A percentile compares a stretch with the other conserved stretches of the same genome.
Evolutionary conservation across 1,284 basidiomycete genomes (phyloP).

Genomic region (Pseudomicrostroma phylloplanum): DNA sequence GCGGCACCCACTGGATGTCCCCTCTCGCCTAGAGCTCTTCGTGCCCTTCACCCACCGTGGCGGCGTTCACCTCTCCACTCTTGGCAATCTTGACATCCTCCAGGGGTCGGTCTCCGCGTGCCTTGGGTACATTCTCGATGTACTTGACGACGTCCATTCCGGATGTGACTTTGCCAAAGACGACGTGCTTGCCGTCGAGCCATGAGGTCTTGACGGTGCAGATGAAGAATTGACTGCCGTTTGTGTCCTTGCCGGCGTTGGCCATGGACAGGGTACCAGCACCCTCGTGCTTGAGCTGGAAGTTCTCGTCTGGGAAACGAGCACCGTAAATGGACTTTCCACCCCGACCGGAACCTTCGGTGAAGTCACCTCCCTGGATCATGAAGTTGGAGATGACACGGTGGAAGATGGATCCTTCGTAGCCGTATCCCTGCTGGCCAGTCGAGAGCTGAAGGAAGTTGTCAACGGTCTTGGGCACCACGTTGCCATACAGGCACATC

Average conservation of each 20-base stretch:
- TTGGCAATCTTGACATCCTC: slow-evolving; percentile 35
- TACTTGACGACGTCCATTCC: slow-evolving; percentile 29
- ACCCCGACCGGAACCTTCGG: slow-evolving; percentile 44
- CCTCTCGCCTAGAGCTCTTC: slow-evolving; percentile 1
- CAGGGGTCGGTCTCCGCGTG: slow-evolving; percentile 34
- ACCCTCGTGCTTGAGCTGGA: slow-evolving; percentile 22
- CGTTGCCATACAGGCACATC: slow-evolving; percentile 42
- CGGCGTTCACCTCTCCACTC: slow-evolving; percentile 24
- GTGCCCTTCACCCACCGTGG: slow-evolving; percentile 5
- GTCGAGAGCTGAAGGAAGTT: slow-evolving; percentile 20
- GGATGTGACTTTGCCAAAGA: slow-evolving; percentile 23
- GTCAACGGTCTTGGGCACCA: slow-evolving; percentile 40
- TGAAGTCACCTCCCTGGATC: slow-evolving; percentile 46
- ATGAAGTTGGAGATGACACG: slow-evolving; percentile 62
- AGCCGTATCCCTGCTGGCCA: slow-evolving; percentile 23
- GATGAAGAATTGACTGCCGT: slow-evolving; percentile 33
- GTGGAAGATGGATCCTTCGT: slow-evolving; percentile 24
- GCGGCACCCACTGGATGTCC: not conserved
- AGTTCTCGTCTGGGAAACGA: slow-evolving; percentile 25
- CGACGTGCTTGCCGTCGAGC: slow-evolving; percentile 59
- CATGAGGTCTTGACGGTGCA: slow-evolving; percentile 54
- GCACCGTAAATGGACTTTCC: slow-evolving; percentile 46
- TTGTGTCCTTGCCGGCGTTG: slow-evolving; percentile 53
- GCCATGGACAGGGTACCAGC: slow-evolving; percentile 23
- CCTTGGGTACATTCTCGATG: slow-evolving; percentile 37